Conservation (phyloP, 768 basidiomycete species). For the Phallus indusiatus region DNA sequence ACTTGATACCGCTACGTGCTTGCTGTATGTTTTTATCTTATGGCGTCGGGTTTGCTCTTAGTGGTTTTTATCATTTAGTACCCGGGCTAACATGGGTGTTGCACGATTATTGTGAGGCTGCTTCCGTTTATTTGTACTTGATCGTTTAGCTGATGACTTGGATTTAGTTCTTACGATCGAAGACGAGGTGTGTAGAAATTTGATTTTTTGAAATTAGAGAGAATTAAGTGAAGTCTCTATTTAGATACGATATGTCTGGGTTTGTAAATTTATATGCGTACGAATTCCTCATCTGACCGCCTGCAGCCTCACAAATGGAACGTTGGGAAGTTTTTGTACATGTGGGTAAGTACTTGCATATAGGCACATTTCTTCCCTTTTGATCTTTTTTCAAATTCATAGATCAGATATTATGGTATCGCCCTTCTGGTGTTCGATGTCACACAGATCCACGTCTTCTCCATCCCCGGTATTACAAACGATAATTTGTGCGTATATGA, state of each 20-base stretch:
- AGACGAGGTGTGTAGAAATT: neutral
- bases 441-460: slow-evolving; percentile 35
- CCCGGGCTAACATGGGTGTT: slow-evolving; percentile 29
- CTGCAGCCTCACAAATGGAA: slow-evolving; percentile 26
- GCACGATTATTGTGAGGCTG: slow-evolving; percentile 22
- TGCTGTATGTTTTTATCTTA: slow-evolving; percentile 14
- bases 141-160: neutral
- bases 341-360: slow-evolving; percentile 25
- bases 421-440: slow-evolving; percentile 34
- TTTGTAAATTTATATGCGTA: neutral
- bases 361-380: neutral
- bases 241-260: neutral
- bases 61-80: slow-evolving; percentile 14
- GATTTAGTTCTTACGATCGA: neutral
- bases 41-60: neutral
- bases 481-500: slow-evolving; percentile 25
- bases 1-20: slow-evolving; percentile 14
- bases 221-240: neutral
- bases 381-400: neutral
- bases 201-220: neutral
- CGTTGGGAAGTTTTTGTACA: slow-evolving; percentile 31
- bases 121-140: neutral
- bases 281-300: neutral
- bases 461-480: slow-evolving; percentile 28
- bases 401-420: slow-evolving; percentile 42